Conservation (phyloP, 768 basidiomycete species). For the Podaxis carcinomalis region DNA sequence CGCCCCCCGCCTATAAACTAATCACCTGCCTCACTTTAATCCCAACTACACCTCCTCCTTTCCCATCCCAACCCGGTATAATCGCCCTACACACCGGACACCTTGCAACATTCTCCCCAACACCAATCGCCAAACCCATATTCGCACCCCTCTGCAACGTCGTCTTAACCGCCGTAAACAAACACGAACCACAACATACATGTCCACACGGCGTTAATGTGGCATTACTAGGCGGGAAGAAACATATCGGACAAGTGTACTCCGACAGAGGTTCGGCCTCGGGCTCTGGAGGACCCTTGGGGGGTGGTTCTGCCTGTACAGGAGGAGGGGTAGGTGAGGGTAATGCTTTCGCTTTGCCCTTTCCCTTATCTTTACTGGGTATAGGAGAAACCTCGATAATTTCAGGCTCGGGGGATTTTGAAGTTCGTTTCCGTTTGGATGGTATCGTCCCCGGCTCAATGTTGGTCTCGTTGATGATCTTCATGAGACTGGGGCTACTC, state of each 20-base stretch:
- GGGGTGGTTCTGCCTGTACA: conserved; percentile 3
- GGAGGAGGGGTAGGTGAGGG: conserved; percentile 12
- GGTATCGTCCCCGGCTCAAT: background rate
- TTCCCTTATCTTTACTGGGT: conserved; percentile 4
- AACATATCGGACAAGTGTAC: conserved; percentile 82
- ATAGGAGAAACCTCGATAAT: conserved; percentile 12
- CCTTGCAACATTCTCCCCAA: conserved; percentile 25
- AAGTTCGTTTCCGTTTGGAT: conserved; percentile 2
- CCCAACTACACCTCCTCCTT: conserved; percentile 64
- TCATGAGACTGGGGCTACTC: conserved; percentile 3
- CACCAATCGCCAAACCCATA: conserved; percentile 15
- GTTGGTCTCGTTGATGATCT: conserved; percentile 3
- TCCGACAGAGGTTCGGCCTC: conserved; percentile 40
- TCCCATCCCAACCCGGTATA: conserved; percentile 69
- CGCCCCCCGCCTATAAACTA: conserved; percentile 23
- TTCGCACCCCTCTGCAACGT: conserved; percentile 44
- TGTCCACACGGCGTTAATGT: conserved; percentile 81
- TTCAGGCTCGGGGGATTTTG: conserved; percentile 12
- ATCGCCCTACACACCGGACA: conserved; percentile 70
- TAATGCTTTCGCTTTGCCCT: conserved; percentile 7
- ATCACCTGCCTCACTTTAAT: conserved; percentile 44
- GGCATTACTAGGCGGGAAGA: conserved; percentile 69
- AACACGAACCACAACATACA: conserved; percentile 70
- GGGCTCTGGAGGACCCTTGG: conserved; percentile 9
- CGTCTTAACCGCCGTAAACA: conserved; percentile 69